Conservation (phyloP, 1,284 basidiomycete species). For the Somion occarium region DNA sequence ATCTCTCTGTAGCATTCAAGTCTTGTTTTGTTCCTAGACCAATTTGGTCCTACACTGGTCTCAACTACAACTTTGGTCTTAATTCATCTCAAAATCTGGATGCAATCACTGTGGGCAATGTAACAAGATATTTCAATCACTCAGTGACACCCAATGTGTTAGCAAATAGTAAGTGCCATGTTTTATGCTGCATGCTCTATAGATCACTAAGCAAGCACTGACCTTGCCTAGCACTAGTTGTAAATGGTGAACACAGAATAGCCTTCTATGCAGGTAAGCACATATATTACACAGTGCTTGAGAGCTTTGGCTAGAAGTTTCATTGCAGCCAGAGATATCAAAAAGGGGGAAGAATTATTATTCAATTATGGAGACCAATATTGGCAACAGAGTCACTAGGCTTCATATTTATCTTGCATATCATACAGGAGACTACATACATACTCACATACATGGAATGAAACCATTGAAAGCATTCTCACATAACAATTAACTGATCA, state of each 20-base stretch:
- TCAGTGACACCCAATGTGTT: no score
- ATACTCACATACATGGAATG: no score
- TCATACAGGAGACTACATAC: no score
- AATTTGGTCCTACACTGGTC: conserved; percentile 32
- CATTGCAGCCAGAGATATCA: conserved; percentile 29
- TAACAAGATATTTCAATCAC: conserved; percentile 59
- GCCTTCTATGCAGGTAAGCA: conserved; percentile 49
- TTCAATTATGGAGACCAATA: conserved; percentile 47
- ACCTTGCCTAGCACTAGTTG: conserved; percentile 38
- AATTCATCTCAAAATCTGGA: conserved; percentile 42
- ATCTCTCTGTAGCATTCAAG: no score
- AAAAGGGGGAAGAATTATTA: conserved; percentile 40
- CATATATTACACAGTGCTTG: neutral
- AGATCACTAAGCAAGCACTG: neutral
- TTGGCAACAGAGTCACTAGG: conserved; percentile 16
- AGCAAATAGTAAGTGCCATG: no score
- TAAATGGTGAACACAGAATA: conserved; percentile 58
- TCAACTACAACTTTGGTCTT: conserved; percentile 57
- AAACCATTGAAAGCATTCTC: neutral
- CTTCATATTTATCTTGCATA: neutral
- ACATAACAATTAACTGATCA: neutral
- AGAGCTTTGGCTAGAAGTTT: conserved; percentile 1
- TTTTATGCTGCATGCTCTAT: no score
- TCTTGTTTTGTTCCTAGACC: no score
- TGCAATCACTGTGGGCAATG: conserved; percentile 47